Percentiles rank a stretch among this genome's conserved stretches.
These are phyloP conservation scores for Discostella stelligeroides DNA, from an alignment of 108 stramenopile species.

Conservation along the genomic window DNA sequence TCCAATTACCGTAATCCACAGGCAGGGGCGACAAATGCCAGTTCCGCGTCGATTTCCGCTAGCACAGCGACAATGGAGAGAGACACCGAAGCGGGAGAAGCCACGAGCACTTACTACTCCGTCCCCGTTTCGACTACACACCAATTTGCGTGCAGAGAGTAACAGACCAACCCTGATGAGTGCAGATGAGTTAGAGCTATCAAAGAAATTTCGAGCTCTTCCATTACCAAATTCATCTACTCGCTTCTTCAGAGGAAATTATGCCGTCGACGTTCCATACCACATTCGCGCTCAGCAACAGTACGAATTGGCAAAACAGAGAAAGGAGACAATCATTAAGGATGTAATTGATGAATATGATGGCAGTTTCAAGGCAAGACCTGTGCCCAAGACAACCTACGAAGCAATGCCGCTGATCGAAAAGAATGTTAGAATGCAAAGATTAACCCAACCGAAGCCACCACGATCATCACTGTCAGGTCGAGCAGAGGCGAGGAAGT, in stretches of 20 bases:
- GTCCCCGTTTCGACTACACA: conserved; percentile 14
- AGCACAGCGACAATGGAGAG: conserved; percentile 2
- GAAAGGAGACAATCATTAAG: conserved; percentile 3
- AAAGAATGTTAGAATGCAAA: conserved; percentile 3
- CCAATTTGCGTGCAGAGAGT: conserved; percentile 1
- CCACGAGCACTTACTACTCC: conserved; percentile 20
- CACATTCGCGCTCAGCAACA: conserved; percentile 30
- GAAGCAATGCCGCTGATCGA: conserved; percentile 14
- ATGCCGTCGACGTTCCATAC: no score
- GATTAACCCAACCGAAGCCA: conserved; percentile 9
- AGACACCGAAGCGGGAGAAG: not conserved
- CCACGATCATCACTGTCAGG: conserved; percentile 26
- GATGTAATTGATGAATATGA: conserved; percentile 3
- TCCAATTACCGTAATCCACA: no score
- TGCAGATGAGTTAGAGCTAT: conserved; percentile 21
- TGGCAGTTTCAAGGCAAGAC: conserved; percentile 20
- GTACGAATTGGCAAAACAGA: conserved; percentile 17
- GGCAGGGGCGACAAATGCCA: no score
- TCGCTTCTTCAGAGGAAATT: conserved; percentile 1
- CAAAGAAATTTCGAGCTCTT: conserved; percentile 17
- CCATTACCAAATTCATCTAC: conserved; percentile 19
- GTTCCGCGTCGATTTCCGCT: not conserved
- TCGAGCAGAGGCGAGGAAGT: conserved; percentile 25
- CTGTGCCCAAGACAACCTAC: conserved; percentile 29
- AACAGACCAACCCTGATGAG: conserved; percentile 17